Base-by-base conservation (phyloP, 768 basidiomycete species). In the Dendrothele bispora region DNA sequence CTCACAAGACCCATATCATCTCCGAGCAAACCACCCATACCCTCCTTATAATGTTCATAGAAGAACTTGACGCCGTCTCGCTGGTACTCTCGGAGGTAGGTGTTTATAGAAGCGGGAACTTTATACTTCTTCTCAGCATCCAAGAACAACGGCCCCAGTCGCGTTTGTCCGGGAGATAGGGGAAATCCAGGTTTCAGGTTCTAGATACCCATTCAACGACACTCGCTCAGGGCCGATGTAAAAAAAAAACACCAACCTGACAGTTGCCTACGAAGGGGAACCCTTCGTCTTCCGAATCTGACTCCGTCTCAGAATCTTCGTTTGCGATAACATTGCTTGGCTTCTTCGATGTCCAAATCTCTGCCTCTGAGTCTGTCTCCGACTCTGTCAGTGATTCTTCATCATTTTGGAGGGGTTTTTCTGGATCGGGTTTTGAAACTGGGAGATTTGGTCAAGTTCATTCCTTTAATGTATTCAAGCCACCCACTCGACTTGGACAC, bases 1-100 rank as follows among this genome's bases (percentile, higher is more conserved):
- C 64, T 21, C 53, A 84, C 83, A 52, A 86, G 71, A 54, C 92
- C 95, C 95, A 98, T 98, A 59, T 98, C 95, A 61, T 98, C 95
- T 5, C 95, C 95, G 4, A 98, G 75, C 10, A 98, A 62, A 0
- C 87, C 95, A 1, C 95, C 95, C 36, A 74, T 71, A 0, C 75
- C 77, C 54, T 84, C 70, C 24, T 72, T 65, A 60, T 87, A 97
- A 38, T 84, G 76, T 12, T 77, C 71, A 67, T 80, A 97, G 40
- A 98, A 78, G 66, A 98, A 98, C 34, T 72, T 64, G 11, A 88
- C 80, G 7, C 95, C 95, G 10, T 93, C 85, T 27, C 91, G 77
- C 59, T 98, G 95, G 58, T 98, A 98, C 27, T 84, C 82, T 45
- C 95, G 84, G n/a, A 98, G 72, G 62, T 85, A 91, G 0, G 84